Evolutionary conservation across 495 filamentous ascomycete genomes (phyloP).

Genomic region (Penicillium desertorum): DNA sequence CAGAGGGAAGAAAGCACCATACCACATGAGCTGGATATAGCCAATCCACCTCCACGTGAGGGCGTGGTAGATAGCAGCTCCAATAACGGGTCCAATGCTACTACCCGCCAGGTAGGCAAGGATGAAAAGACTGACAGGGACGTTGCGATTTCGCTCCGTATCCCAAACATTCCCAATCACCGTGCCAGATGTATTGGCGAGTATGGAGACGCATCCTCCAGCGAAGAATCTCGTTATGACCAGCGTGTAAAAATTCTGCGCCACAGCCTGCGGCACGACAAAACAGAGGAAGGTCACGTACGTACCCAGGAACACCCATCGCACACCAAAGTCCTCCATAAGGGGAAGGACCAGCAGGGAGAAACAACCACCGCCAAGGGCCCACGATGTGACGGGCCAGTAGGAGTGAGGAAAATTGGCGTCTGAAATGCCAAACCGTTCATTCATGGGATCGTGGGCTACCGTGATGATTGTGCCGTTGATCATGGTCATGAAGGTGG

Average conservation of each 20-base stretch:
- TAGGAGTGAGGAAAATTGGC: constrained; percentile 50
- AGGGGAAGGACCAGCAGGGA: constrained; percentile 51
- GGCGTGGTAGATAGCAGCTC: constrained; percentile 39
- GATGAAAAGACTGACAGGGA: constrained; percentile 51
- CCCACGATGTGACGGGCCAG: constrained; percentile 54
- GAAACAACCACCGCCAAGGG: constrained; percentile 45
- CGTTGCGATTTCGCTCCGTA: constrained; percentile 36
- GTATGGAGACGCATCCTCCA: constrained; percentile 47
- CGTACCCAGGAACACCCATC: constrained; percentile 44
- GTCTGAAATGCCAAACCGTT: constrained; percentile 45
- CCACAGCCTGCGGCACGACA: constrained; percentile 49
- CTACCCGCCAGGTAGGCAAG: constrained; percentile 41
- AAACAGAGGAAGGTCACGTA: constrained; percentile 48
- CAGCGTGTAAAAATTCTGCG: constrained; percentile 52
- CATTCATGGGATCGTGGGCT: constrained; percentile 39
- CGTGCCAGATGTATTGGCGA: constrained; percentile 45
- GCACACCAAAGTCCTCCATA: constrained; percentile 53
- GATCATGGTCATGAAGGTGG: constrained; percentile 39
- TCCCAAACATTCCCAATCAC: constrained; percentile 53
- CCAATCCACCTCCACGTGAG: constrained; percentile 52
- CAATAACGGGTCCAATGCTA: constrained; percentile 51
- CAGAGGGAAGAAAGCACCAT: constrained; percentile 38
- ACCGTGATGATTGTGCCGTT: constrained; percentile 49
- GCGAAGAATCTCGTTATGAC: constrained; percentile 48
- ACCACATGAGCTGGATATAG: constrained; percentile 50